These are phyloP conservation scores for Quercus gilva DNA, from an alignment of 306 rosid genomes.

Conservation along the genomic window DNA sequence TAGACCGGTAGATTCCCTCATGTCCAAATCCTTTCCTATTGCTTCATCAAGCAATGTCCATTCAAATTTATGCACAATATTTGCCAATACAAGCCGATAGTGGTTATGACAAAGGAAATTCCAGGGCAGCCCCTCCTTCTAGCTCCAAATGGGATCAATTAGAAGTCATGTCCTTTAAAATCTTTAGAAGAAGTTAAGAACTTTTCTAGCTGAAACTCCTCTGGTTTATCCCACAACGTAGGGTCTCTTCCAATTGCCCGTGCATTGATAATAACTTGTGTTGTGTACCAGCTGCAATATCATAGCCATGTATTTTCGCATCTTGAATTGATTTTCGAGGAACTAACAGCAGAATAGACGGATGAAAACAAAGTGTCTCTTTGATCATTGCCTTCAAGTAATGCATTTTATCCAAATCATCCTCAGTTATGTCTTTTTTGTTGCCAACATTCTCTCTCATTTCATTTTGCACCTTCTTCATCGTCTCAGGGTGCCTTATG, in stretches of 20 bases:
- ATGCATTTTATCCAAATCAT: conserved; percentile 45
- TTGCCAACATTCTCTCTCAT: conserved; percentile 3
- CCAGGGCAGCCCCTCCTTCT: conserved; percentile 68
- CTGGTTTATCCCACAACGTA: conserved; percentile 55
- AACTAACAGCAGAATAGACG: conserved; percentile 50
- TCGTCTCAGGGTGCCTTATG: neutral
- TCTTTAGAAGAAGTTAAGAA: conserved; percentile 48
- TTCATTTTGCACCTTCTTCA: conserved; percentile 41
- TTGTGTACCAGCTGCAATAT: conserved; percentile 43
- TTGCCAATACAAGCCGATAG: conserved; percentile 60
- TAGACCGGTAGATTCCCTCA: conserved; percentile 25
- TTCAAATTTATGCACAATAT: conserved; percentile 52
- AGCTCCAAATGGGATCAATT: conserved; percentile 64
- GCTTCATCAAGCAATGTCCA: conserved; percentile 59
- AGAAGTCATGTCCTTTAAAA: conserved; percentile 51
- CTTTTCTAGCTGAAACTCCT: conserved; percentile 53
- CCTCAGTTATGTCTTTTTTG: conserved; percentile 28
- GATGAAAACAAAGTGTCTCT: conserved; percentile 54
- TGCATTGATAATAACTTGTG: conserved; percentile 35
- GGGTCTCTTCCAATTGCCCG: conserved; percentile 65
- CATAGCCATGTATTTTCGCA: conserved; percentile 42
- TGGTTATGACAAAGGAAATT: conserved; percentile 36
- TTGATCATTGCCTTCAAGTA: conserved; percentile 53
- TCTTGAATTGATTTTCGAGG: conserved; percentile 72
- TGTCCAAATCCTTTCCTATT: conserved; percentile 44